Evolutionary conservation across 495 filamentous ascomycete genomes (phyloP).

Genomic region (Cetradonia linearis): DNA sequence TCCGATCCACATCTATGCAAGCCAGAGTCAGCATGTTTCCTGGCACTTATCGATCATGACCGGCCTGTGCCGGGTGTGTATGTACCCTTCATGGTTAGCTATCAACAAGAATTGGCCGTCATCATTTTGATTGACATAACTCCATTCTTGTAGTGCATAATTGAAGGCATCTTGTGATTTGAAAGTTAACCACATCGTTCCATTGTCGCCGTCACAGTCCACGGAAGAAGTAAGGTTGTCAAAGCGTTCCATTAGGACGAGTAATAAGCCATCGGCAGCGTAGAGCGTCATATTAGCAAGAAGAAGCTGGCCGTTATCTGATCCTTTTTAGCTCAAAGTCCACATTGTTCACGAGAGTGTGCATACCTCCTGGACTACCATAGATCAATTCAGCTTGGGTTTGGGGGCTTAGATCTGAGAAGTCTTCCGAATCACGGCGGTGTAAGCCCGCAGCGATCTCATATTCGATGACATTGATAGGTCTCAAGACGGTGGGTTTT

Average conservation of each 20-base stretch:
- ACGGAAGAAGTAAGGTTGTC: constrained; percentile 29
- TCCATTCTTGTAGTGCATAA: constrained; percentile 28
- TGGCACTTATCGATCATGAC: no score
- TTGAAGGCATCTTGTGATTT: constrained; percentile 26
- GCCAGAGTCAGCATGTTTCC: neutral
- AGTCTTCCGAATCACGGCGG: constrained; percentile 20
- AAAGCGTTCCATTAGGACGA: constrained; percentile 32
- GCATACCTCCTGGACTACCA: constrained; percentile 23
- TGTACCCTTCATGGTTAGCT: constrained; percentile 31
- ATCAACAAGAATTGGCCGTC: constrained; percentile 29
- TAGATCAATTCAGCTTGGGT: constrained; percentile 29
- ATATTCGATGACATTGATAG: constrained; percentile 14
- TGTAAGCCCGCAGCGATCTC: constrained; percentile 18
- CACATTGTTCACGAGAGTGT: neutral
- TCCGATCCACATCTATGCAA: constrained; percentile 24
- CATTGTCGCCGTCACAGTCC: constrained; percentile 31
- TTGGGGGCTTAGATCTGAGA: constrained; percentile 26
- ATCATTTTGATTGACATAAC: constrained; percentile 27
- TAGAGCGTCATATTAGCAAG: constrained; percentile 33
- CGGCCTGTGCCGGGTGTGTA: neutral
- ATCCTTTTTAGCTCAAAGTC: neutral
- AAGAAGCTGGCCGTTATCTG: constrained; percentile 25
- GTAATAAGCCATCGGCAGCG: constrained; percentile 27
- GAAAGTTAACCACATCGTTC: constrained; percentile 29
- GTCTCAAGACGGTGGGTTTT: neutral